Percentiles rank a stretch among this genome's conserved stretches.
Evolutionary conservation across 148 eudicot genomes (phyloP).

Genomic region (Limonium bicolor): DNA sequence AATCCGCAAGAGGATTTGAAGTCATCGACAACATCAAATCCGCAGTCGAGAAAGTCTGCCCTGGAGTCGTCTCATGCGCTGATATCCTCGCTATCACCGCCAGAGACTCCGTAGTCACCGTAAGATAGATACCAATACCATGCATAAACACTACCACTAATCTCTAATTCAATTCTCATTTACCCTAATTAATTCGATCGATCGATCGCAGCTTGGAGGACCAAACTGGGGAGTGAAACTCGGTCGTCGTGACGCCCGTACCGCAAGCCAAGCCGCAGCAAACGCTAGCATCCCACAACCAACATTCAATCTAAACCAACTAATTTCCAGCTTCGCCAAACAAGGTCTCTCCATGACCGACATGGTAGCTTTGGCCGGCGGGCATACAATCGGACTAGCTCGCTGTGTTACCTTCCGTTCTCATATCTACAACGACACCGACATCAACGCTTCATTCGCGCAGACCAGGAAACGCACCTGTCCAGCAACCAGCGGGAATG

Average conservation of each 20-base stretch:
- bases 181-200: too few relatives aligned
- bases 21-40: not conserved
- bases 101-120: not conserved
- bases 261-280: constrained; percentile 36
- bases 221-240: constrained; percentile 46
- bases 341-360: constrained; percentile 45
- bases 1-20: not conserved
- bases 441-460: constrained; percentile 24
- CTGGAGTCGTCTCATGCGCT: constrained; percentile 1
- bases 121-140: too few relatives aligned
- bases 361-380: constrained; percentile 49
- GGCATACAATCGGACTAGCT: constrained; percentile 62
- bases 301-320: constrained; percentile 25
- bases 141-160: too few relatives aligned
- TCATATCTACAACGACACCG: constrained; percentile 37
- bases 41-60: not conserved
- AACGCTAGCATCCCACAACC: constrained; percentile 49
- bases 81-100: constrained; percentile 2
- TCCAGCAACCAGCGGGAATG: constrained; percentile 21
- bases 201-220: constrained; percentile 67
- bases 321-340: constrained; percentile 27
- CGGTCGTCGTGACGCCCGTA: constrained; percentile 48
- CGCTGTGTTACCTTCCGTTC: constrained; percentile 34
- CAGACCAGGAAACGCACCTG: constrained; percentile 21
- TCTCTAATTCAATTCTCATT: too few relatives aligned